Evolutionary conservation across 352 stramenopile species (phyloP), one percentile per base, ranked within the genome.

Genomic region (Phytophthora boehmeriae): DNA sequence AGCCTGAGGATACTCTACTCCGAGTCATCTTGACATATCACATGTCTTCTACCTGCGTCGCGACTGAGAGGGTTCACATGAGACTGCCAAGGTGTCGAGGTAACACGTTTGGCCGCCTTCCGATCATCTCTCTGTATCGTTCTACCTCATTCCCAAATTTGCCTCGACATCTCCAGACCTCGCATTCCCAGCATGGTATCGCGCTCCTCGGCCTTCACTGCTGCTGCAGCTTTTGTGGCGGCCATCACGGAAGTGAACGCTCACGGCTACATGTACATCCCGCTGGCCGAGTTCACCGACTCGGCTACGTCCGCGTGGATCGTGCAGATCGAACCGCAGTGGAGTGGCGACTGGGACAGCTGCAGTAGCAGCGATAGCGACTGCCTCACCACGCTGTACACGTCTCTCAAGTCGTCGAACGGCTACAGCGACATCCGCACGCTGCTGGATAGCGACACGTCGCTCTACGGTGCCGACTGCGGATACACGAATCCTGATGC

Each of bases 261-360:
- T 13, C 63, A 71, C 32, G 63, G 63, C 2, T 71, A 71, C 52
- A 63, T 71, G 56, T 63, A 71, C 39, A 59, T 67, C 46, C 63
- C 63, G 45, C 39, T 61, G 22, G 32, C 63, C 25, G 63, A 71
- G 46, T 71, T 71, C 38, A 58, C 25, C 20, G 58, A 59, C 46
- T 47, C 35, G 17, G 59, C 19, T 5, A 72, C 43, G 1, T 63
- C 57, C 1, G 46, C 53, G 5, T 76, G 59, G 59, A 49, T 76
- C 36, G 64, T 74, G 22, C 59, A 74, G 54, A 76, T 73, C 28
- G 50, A 63, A 2, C 68, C 63, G 10, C 63, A 73, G 19, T 76
- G 58, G 57, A 51, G 57, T 0, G 64, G 68, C 1, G 68, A 71
- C 25, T 73, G 68, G 63, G 45, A 73, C 27, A 63, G 50, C 25